Base-by-base conservation (phyloP, 305 asterid species). In the Fraxinus sp. region DNA sequence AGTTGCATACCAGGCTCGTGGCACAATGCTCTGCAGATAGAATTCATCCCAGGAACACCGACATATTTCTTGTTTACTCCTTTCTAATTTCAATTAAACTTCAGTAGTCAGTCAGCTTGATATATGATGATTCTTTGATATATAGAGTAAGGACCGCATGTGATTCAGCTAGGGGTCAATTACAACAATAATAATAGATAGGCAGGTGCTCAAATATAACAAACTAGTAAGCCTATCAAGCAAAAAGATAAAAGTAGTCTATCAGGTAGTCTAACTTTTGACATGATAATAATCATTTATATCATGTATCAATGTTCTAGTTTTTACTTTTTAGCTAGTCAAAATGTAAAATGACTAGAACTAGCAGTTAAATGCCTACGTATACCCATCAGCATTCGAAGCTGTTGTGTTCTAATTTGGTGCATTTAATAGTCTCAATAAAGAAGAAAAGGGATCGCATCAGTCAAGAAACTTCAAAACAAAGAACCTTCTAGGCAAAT, bases 31-130 rank as follows among this genome's bases (percentile, higher is more conserved):
- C 79, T 90, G 91, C 98, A 94, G 83, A 94, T 87, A 57, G 97
- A 91, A 90, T 92, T 95, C 98, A 95, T 95, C 85, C 98, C 98
- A 22, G 98, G 97, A 62, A 94, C 83, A 68, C 98, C 98, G 59
- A 94, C 96, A 87, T 91, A 94, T 87, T 89, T 95, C 90, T 88
- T 88, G 83, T 75, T 85, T 86, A 82, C 77, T 85, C 84, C 94
- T 84, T 92, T 97, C 98, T 95, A 87, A 87, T 77, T 24, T 66
- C 46, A 84, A 84, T 26, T 32, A 70, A 80, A 83, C 71, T 41
- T 78, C 83, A 83, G 86, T 83, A 74, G 82, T 22, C 14, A 78
- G 11, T 78, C 77, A 55, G 66, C 82, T 84, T 66, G 84, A 82
- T 68, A 83, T 16, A 68, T 79, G 52, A 4, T 64, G 66, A 0